Evolutionary conservation across 208 protist species (phyloP), one percentile per base, ranked within the genome.

Genomic region (Leishmania tarentolae): DNA sequence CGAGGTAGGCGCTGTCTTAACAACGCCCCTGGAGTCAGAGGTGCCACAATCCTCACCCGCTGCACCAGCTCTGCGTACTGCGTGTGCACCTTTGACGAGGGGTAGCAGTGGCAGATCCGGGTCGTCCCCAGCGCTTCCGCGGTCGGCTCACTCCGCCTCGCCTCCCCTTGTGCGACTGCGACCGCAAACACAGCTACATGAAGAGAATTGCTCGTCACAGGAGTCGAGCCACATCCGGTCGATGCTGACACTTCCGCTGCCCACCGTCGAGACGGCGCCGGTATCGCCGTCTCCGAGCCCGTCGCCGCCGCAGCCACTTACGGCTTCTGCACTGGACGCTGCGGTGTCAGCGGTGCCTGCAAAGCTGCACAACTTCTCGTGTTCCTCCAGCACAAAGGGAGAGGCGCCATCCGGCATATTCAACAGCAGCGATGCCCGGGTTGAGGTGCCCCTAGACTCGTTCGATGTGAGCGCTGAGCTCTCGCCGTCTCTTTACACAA

Each of bases 401-500:
- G 52, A 15, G 72, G 31, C 19, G 1, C 42, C 17, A 44, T 24
- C 44, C 9, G 69, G 40, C 4, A 37, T 13, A 2, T 53, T 4
- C 42, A 73, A 52, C 28, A 73, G 69, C 46, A 53, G 69, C 69
- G 69, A 50, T 24, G 19, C 40, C 50, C 42, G 52, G 50, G 50
- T 42, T 1, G 50, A 61, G 13, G 37, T 37, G 28, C 42, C 44
- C 15, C 35, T 78, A 59, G 76, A 85, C 68, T 63, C 47, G 31
- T 63, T 77, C 3, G 31, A 21, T 35, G 76, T 47, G n/a, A 81
- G 81, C 28, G 59, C 61, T n/a, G 76, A 81, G 61, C 81, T 78
- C 15, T 81, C 81, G 21, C 81, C 68, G 52, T 78, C 76, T 7
- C 70, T 53, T 57, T 40, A 28, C 40, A 15, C 52, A 21, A 40